Base-by-base conservation (phyloP, 2,329 filamentous ascomycete species). In the Xylaria sp. region DNA sequence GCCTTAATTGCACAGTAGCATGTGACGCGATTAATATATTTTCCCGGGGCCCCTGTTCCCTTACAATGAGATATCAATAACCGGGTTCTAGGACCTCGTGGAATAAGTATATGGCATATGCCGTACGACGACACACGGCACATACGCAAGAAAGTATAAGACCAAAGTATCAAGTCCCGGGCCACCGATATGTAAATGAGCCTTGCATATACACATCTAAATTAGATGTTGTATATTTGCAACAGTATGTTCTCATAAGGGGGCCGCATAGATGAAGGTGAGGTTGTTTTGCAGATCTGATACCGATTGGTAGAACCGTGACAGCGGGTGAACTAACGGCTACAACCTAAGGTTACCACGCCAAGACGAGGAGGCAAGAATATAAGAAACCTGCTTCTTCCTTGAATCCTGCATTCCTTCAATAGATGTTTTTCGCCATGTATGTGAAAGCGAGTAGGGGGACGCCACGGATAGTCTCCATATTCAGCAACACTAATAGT, bases 251-350 rank as follows among this genome's bases (percentile, higher is more conserved):
- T 37, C 39, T n/a, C 28, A 44, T n/a, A 15, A 28, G n/a, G 28
- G 51, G n/a, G 20, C 13, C 48, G 13, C 28, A 15, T n/a, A 23
- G 6, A 12, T 5, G 25, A 37, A 37, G 1, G 8, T 37, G 34
- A 37, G 25, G 37, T 54, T 8, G 18, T 60, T 54, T 13, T 65
- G 48, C 18, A 52, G 46, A 62, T 66, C 57, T 28, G 8, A n/a
- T 37, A 61, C 28, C 18, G 2, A 62, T 51, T 62, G n/a, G 52
- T 18, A 51, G 44, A 52, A 57, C 18, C 23, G 58, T 15, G 62
- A 34, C 51, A 52, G 23, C 56, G 52, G 37, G 44, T 18, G 52
- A 63, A 46, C 23, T 63, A 25, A 41, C 65, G 58, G 41, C n/a
- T 67, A 34, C 58, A 37, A 63, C 58, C 28, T 23, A 32, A 52